A percentile compares a stretch with the other conserved stretches of the same genome.
Evolutionary conservation across 2,329 filamentous ascomycete species (phyloP).

Genomic region (Botrytis paeoniae): DNA sequence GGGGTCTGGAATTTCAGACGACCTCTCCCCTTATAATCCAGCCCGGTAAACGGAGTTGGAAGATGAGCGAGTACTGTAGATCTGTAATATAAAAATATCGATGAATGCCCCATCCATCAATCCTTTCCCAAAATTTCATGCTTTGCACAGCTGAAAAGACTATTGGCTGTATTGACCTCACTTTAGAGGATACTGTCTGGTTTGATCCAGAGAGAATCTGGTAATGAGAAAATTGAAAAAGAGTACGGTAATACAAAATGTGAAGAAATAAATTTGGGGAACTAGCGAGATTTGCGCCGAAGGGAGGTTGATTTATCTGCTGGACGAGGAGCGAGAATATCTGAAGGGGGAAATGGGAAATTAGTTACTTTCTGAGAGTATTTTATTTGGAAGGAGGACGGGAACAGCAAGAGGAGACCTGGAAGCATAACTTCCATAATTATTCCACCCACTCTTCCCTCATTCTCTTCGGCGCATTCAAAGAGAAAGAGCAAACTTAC

Average conservation of each 20-base stretch:
- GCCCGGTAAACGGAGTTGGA: background rate
- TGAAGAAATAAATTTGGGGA: background rate
- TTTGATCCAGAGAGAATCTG: background rate
- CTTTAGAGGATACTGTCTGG: background rate
- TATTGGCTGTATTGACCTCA: background rate
- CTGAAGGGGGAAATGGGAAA: background rate
- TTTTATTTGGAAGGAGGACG: background rate
- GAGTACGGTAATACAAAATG: background rate
- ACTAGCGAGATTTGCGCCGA: background rate
- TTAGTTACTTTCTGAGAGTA: background rate
- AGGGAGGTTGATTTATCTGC: background rate
- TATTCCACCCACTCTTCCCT: background rate
- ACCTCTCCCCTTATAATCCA: background rate
- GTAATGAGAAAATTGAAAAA: background rate
- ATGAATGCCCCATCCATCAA: background rate
- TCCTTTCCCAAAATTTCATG: background rate
- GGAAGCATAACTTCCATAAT: background rate
- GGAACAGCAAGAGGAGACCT: background rate
- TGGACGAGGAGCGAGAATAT: constrained; percentile 11
- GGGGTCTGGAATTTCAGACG: background rate
- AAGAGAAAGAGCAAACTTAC: constrained; percentile 27
- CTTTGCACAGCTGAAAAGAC: background rate
- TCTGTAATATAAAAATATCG: background rate
- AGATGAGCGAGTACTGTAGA: background rate
- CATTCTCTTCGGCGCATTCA: background rate